Conservation (phyloP, 1,139 yeast genomes). For the Suhomyces taliae region DNA sequence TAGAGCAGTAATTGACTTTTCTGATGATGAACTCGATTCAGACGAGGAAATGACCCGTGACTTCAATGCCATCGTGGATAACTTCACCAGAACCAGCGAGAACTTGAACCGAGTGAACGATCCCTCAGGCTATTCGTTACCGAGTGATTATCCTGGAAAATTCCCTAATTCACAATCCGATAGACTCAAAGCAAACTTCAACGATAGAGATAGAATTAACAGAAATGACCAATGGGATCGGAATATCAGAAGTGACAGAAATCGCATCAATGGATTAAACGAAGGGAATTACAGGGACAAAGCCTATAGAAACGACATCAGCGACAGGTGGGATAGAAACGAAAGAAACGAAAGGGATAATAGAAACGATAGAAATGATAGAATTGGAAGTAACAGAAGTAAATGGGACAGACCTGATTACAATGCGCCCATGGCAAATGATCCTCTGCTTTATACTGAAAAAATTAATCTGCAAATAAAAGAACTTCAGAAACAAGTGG, state of each 20-base stretch:
- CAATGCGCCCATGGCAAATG: not conserved
- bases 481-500: slow-evolving; percentile 18
- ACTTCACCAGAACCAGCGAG: slow-evolving; percentile 10
- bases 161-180: slow-evolving; percentile 5
- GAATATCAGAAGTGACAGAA: not conserved
- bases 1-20: slow-evolving; percentile 16
- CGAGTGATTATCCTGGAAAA: slow-evolving; percentile 24
- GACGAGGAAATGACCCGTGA: slow-evolving; percentile 14
- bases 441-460: slow-evolving; percentile 4
- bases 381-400: not conserved
- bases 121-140: slow-evolving; percentile 12
- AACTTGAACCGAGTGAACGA: slow-evolving; percentile 2
- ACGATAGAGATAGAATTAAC: not conserved
- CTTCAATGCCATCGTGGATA: slow-evolving; percentile 11
- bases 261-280: too few species aligned
- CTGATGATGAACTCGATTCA: slow-evolving; percentile 27
- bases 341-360: not conserved
- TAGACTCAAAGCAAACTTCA: too few species aligned
- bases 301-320: not conserved
- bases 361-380: not conserved
- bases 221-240: not conserved
- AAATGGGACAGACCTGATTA: not conserved
- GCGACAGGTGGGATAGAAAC: not conserved
- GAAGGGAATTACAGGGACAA: too few species aligned
- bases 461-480: slow-evolving; percentile 13